Conservation (phyloP, 2,329 filamentous ascomycete species). For the Ceratocystis diversiconidia region DNA sequence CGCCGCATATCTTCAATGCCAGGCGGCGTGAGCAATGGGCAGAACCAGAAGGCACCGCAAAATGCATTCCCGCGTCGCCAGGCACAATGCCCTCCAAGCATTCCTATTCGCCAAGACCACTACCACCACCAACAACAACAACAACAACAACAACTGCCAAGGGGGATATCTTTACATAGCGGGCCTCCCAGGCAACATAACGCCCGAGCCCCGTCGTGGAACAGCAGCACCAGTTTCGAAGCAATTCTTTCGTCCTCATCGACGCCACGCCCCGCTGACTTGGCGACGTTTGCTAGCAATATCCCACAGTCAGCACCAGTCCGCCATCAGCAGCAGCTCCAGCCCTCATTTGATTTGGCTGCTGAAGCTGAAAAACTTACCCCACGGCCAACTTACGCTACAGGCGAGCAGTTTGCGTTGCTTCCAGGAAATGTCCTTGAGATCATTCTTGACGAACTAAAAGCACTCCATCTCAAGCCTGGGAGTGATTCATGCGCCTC, state of each 20-base stretch:
- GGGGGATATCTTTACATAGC: no score
- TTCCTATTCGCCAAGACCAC: background rate
- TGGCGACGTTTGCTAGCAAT: slow-evolving; percentile 20
- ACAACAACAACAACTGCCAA: background rate
- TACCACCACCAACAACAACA: background rate
- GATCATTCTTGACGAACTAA: slow-evolving; percentile 41
- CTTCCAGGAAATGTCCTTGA: slow-evolving; percentile 46
- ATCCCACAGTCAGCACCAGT: slow-evolving; percentile 13
- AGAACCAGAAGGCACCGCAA: background rate
- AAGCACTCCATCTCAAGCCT: slow-evolving; percentile 34
- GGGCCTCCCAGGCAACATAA: slow-evolving; percentile 12
- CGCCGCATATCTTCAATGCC: slow-evolving; percentile 26
- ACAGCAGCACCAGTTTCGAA: slow-evolving; percentile 26
- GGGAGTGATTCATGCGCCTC: slow-evolving; percentile 43
- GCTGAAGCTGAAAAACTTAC: slow-evolving; percentile 24
- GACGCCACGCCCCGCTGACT: slow-evolving; percentile 19
- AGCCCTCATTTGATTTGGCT: slow-evolving; percentile 17
- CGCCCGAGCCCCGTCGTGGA: slow-evolving; percentile 24
- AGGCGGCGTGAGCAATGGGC: slow-evolving; percentile 12
- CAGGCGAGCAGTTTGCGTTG: slow-evolving; percentile 39
- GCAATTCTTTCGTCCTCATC: slow-evolving; percentile 25
- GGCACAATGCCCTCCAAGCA: slow-evolving; percentile 20
- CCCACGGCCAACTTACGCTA: slow-evolving; percentile 26
- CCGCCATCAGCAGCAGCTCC: slow-evolving; percentile 15
- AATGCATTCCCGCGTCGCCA: slow-evolving; percentile 23